Conservation (phyloP, 345 rosid genomes). For the Acer yangbiense region DNA sequence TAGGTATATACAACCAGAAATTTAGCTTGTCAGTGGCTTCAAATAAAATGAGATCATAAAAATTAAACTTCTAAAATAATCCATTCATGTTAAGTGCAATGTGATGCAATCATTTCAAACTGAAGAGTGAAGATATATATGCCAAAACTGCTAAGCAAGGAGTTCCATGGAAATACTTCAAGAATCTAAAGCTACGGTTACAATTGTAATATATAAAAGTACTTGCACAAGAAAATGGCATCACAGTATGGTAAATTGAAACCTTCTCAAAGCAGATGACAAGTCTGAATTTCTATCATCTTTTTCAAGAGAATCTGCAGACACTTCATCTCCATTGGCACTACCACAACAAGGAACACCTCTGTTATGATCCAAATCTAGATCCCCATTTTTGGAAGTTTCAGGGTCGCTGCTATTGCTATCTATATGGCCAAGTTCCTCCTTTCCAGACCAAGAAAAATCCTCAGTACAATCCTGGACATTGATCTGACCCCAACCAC, state of each 20-base stretch:
- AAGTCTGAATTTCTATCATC: conserved; percentile 18
- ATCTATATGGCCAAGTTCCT: conserved; percentile 26
- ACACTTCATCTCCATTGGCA: conserved; percentile 31
- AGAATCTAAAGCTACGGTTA: neutral
- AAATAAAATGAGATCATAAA: neutral
- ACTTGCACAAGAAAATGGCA: conserved; percentile 1
- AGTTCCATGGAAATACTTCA: neutral
- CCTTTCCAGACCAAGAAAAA: conserved; percentile 30
- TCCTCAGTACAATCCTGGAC: conserved; percentile 48
- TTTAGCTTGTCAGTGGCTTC: conserved; percentile 5
- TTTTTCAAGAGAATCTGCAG: conserved; percentile 30
- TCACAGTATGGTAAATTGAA: conserved; percentile 10
- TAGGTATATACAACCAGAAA: conserved; percentile 25
- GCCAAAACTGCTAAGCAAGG: conserved; percentile 2
- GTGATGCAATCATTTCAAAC: neutral
- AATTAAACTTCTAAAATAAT: neutral
- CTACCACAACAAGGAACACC: conserved; percentile 23
- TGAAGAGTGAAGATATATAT: neutral
- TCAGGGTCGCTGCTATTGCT: conserved; percentile 8
- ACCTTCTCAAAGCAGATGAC: conserved; percentile 33
- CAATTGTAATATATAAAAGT: neutral
- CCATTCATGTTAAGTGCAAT: neutral
- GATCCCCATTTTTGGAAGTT: conserved; percentile 28
- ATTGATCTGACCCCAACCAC: conserved; percentile 45
- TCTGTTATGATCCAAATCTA: conserved; percentile 13